These are phyloP conservation scores for Helenozyma baotianmanensis DNA, from an alignment of 805 yeast genomes.

Conservation along the genomic window DNA sequence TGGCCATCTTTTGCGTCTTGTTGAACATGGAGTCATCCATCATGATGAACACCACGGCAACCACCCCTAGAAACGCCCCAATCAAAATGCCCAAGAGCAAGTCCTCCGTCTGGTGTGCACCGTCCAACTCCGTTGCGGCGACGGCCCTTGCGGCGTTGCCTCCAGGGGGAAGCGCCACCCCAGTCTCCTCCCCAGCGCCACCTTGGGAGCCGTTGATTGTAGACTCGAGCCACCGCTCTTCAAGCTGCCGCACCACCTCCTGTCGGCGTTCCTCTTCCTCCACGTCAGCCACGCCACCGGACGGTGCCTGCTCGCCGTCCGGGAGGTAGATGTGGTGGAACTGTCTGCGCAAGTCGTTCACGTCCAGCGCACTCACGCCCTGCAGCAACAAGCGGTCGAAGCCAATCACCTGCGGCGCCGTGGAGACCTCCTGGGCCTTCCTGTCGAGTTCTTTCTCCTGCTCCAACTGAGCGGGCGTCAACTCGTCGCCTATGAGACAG, in stretches of 20 bases:
- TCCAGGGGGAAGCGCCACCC: neutral
- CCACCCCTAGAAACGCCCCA: conserved; percentile 74
- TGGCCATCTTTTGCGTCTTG: conserved; percentile 60
- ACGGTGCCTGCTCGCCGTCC: conserved; percentile 18
- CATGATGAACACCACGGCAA: conserved; percentile 55
- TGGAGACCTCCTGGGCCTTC: conserved; percentile 43
- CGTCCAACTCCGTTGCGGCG: conserved; percentile 28
- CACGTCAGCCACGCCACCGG: conserved; percentile 28
- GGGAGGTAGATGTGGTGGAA: conserved; percentile 65
- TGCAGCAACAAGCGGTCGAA: conserved; percentile 79
- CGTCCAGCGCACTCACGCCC: conserved; percentile 79
- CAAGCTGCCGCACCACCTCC: conserved; percentile 53
- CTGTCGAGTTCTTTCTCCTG: conserved; percentile 58
- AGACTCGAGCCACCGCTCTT: conserved; percentile 85
- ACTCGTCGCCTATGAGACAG: conserved; percentile 69
- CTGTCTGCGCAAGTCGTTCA: conserved; percentile 66
- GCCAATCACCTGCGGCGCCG: conserved; percentile 70
- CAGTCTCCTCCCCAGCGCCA: conserved; percentile 16
- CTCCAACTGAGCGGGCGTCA: conserved; percentile 50
- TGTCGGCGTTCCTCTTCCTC: conserved; percentile 41
- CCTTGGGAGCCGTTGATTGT: conserved; percentile 37
- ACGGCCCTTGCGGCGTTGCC: conserved; percentile 1
- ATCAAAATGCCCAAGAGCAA: conserved; percentile 63
- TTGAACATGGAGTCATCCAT: conserved; percentile 59
- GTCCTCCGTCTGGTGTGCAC: conserved; percentile 49